Evolutionary conservation across 192 early-diverging fungal genomes (phyloP).

Genomic region (Coemansia sp.): DNA sequence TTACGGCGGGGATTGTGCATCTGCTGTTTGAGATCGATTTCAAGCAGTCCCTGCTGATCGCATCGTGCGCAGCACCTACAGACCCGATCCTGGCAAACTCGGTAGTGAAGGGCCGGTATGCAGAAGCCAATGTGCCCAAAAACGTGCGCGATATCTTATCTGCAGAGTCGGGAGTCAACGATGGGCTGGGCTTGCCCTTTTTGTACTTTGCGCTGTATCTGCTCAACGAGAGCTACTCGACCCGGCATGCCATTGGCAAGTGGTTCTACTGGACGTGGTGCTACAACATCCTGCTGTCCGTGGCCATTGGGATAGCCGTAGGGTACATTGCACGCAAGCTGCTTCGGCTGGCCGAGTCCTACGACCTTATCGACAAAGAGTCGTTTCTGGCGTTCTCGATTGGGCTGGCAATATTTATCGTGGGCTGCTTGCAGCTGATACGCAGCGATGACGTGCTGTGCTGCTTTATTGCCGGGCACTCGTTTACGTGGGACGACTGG

Average conservation of each 20-base stretch:
- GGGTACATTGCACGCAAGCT: slow-evolving; percentile 69
- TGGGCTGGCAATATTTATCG: slow-evolving; percentile 68
- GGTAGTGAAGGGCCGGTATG: slow-evolving; percentile 91
- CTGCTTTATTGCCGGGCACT: slow-evolving; percentile 74
- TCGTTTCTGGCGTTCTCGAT: slow-evolving; percentile 83
- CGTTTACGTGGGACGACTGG: slow-evolving; percentile 92
- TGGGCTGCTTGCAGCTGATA: slow-evolving; percentile 68
- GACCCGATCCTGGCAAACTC: slow-evolving; percentile 95
- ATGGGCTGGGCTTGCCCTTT: slow-evolving; percentile 84
- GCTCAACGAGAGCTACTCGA: slow-evolving; percentile 48
- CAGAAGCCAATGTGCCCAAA: slow-evolving; percentile 84
- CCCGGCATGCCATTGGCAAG: slow-evolving; percentile 65
- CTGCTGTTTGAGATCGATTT: slow-evolving; percentile 53
- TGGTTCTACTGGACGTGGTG: slow-evolving; percentile 80
- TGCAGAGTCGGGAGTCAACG: slow-evolving; percentile 84
- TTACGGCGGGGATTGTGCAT: slow-evolving; percentile 61
- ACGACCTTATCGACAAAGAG: slow-evolving; percentile 86
- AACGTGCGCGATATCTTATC: slow-evolving; percentile 76
- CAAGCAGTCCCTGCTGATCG: slow-evolving; percentile 67
- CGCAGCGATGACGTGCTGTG: slow-evolving; percentile 73
- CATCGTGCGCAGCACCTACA: slow-evolving; percentile 85
- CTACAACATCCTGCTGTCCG: slow-evolving; percentile 79
- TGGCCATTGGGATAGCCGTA: slow-evolving; percentile 71
- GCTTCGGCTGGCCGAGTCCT: slow-evolving; percentile 67
- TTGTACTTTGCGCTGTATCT: slow-evolving; percentile 75